Percentiles rank a stretch among this genome's conserved stretches.
Evolutionary conservation across 148 eudicot genomes (phyloP).

Genomic region (Rhododendron henanense): DNA sequence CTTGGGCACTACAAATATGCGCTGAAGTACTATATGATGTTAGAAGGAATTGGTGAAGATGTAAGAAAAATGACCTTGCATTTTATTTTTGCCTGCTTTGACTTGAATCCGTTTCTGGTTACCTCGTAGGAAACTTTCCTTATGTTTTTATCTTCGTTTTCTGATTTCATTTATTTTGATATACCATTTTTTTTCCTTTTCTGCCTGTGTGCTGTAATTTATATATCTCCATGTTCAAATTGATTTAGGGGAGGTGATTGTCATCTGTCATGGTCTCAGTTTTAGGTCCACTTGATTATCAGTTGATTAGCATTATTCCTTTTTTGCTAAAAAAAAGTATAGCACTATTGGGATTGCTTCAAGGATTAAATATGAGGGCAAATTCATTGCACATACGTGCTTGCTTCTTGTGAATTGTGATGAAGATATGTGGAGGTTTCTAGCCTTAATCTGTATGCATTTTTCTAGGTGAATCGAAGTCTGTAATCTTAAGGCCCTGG

Average conservation of each 20-base stretch:
- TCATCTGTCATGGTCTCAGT: background rate
- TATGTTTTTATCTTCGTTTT: background rate
- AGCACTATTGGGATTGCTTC: no score
- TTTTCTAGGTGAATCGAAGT: background rate
- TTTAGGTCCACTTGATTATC: background rate
- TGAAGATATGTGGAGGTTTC: background rate
- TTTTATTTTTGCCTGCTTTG: background rate
- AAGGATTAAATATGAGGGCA: no score
- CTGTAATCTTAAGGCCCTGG: background rate
- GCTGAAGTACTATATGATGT: constrained; percentile 66
- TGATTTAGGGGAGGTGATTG: background rate
- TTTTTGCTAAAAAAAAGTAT: background rate
- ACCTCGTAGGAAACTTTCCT: background rate
- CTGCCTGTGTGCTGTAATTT: background rate
- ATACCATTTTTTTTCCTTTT: background rate
- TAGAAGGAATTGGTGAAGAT: constrained; percentile 41
- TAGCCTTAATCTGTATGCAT: background rate
- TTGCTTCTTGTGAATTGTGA: constrained; percentile 1
- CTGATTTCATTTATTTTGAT: background rate
- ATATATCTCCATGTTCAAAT: background rate
- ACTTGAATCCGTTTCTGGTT: background rate
- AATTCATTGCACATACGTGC: no score
- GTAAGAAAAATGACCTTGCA: constrained; percentile 27
- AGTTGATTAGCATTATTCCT: background rate
- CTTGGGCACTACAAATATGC: constrained; percentile 59